Percentiles rank a stretch among this genome's conserved stretches.
Evolutionary conservation across 2,329 filamentous ascomycete genomes (phyloP).

Genomic region (Sporothrix phasma): DNA sequence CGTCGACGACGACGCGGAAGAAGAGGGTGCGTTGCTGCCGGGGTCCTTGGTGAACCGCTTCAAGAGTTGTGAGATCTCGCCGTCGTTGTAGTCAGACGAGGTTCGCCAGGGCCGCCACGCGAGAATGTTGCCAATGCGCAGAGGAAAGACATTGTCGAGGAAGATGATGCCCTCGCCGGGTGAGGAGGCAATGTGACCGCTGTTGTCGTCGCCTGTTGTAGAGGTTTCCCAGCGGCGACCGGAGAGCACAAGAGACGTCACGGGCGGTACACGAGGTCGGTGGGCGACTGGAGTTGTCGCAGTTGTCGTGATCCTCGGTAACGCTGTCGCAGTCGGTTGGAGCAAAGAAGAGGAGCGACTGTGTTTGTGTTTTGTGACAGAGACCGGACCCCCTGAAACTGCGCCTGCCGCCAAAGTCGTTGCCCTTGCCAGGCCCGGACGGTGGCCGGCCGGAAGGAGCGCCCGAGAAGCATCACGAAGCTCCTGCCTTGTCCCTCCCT

Average conservation of each 20-base stretch:
- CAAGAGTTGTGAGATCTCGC: constrained; percentile 41
- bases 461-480: constrained; percentile 11
- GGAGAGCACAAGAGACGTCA: background rate
- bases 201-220: constrained; percentile 50
- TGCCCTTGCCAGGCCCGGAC: constrained; percentile 6
- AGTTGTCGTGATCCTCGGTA: background rate
- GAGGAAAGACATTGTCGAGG: constrained; percentile 83
- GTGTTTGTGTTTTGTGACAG: background rate
- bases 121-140: constrained; percentile 49
- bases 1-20: background rate
- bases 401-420: background rate
- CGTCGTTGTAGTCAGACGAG: constrained; percentile 24
- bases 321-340: background rate
- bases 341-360: background rate
- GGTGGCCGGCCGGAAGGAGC: constrained; percentile 14
- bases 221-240: constrained; percentile 33
- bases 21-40: constrained; percentile 29
- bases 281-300: background rate
- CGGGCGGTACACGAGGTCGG: background rate
- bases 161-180: constrained; percentile 78
- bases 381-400: background rate
- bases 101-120: constrained; percentile 38
- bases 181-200: constrained; percentile 70
- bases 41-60: constrained; percentile 42
- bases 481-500: background rate